A percentile compares a stretch with the other conserved stretches of the same genome.
Conservation (phyloP, 2,329 filamentous ascomycete genomes). For the Microascus cirrosus region DNA sequence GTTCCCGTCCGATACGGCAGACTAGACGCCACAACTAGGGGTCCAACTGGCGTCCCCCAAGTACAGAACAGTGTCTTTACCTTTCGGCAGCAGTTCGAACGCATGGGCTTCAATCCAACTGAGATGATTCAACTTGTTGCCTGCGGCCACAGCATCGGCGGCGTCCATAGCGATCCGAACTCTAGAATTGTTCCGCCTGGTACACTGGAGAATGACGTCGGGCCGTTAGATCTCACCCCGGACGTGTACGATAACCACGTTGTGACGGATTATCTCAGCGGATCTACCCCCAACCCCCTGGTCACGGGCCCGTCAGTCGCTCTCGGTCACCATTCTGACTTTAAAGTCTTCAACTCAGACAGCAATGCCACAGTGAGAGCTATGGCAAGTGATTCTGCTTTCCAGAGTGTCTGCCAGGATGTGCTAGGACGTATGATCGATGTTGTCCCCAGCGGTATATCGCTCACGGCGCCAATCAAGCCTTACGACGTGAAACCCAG, state of each 20-base stretch:
- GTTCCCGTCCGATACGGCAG: slow-evolving; percentile 43
- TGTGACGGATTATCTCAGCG: slow-evolving; percentile 43
- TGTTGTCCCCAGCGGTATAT: slow-evolving; percentile 39
- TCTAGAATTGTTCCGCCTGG: slow-evolving; percentile 37
- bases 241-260: slow-evolving; percentile 44
- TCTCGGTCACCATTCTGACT: slow-evolving; percentile 38
- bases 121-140: slow-evolving; percentile 52
- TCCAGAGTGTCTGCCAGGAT: slow-evolving; percentile 33
- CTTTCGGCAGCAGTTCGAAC: slow-evolving; percentile 42
- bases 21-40: slow-evolving; percentile 37
- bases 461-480: slow-evolving; percentile 36
- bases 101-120: slow-evolving; percentile 42
- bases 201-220: slow-evolving; percentile 28
- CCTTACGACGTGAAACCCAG: slow-evolving; percentile 52
- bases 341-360: slow-evolving; percentile 43
- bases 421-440: slow-evolving; percentile 52
- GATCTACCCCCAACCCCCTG: slow-evolving; percentile 42
- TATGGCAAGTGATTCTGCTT: slow-evolving; percentile 30
- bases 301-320: slow-evolving; percentile 37
- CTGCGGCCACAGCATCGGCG: slow-evolving; percentile 51
- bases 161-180: slow-evolving; percentile 44
- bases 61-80: slow-evolving; percentile 34
- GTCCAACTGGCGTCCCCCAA: slow-evolving; percentile 29
- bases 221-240: slow-evolving; percentile 33
- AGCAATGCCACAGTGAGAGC: slow-evolving; percentile 40